A percentile compares a stretch with the other conserved stretches of the same genome.
Conservation (phyloP, 352 stramenopile genomes). For the Globisporangium recalcitrans region DNA sequence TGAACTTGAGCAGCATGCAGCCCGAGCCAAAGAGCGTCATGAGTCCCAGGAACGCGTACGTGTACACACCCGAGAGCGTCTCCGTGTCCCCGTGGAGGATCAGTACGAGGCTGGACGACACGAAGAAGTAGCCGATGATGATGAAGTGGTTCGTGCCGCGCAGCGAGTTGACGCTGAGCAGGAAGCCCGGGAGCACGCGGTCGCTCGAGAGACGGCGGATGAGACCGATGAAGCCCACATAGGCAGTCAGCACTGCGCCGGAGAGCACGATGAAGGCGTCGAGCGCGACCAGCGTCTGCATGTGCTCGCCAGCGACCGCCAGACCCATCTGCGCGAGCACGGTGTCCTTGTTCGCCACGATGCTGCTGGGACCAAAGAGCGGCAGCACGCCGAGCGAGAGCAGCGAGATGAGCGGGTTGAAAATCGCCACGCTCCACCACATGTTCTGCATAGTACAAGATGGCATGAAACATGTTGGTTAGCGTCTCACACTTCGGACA, state of each 20-base stretch:
- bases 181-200: conserved; percentile 74
- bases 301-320: conserved; percentile 63
- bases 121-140: conserved; percentile 88
- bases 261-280: conserved; percentile 94
- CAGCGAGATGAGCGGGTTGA: conserved; percentile 92
- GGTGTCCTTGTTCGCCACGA: conserved; percentile 82
- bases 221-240: conserved; percentile 91
- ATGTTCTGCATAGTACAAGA: conserved; percentile 65
- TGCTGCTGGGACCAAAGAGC: conserved; percentile 62
- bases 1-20: conserved; percentile 95
- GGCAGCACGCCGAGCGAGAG: conserved; percentile 88
- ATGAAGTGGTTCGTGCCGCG: conserved; percentile 91
- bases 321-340: conserved; percentile 90
- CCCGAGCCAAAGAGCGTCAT: conserved; percentile 93
- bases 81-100: conserved; percentile 89
- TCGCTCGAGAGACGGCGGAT: conserved; percentile 90
- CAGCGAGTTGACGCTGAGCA: conserved; percentile 76
- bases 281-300: conserved; percentile 77
- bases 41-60: conserved; percentile 92
- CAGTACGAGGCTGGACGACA: conserved; percentile 85
- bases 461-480: conserved; percentile 5
- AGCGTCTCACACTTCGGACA: background rate
- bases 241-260: conserved; percentile 90
- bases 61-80: conserved; percentile 92
- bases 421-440: conserved; percentile 92